Base-by-base conservation (phyloP, 768 basidiomycete species). In the Termitomyces heimii region DNA sequence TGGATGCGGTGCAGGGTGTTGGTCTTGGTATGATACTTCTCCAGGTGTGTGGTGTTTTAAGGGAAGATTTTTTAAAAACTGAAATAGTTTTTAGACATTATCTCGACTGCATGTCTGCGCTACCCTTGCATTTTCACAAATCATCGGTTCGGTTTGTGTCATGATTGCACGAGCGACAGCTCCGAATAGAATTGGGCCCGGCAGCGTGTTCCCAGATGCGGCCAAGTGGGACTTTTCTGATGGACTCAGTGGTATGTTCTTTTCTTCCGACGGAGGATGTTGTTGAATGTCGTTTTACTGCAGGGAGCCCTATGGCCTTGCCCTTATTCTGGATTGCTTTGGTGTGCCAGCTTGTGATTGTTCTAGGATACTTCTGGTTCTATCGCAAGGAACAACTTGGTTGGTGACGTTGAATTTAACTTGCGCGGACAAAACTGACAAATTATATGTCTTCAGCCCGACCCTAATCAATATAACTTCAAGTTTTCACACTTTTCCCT, bases 341-440 rank as follows among this genome's bases (percentile, higher is more conserved):
- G 55, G 64, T 84, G 7, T 89, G 84, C 68, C 91, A 93, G 68
- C 66, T 96, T 54, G 70, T 94, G 62, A 93, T 96, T 66, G 92
- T 95, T 57, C 71, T 86, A 59, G 94, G 94, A 22, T 96, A 96
- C 75, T 94, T 94, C 78, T 91, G 91, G 91, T 95, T 96, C 83
- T 96, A 95, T 73, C 85, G 94, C 71, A 94, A 92, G 75, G 94
- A 96, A 73, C 94, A 96, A 70, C 82, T 96, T 59, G 72, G 89
- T 89, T 68, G 53, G 88, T 77, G 28, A 46, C n/a, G 13, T 51
- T 32, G n/a, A 14, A 28, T 47, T 37, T 13, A n/a, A 26, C 9
- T 44, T 32, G 3, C 8, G 12, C 31, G 18, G 18, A 26, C 4
- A 5, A 9, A 12, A 48, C 46, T 59, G 16, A 53, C 16, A 34